These are phyloP conservation scores for Lentinus tigrinus DNA, from an alignment of 768 basidiomycete species.

Conservation along the genomic window DNA sequence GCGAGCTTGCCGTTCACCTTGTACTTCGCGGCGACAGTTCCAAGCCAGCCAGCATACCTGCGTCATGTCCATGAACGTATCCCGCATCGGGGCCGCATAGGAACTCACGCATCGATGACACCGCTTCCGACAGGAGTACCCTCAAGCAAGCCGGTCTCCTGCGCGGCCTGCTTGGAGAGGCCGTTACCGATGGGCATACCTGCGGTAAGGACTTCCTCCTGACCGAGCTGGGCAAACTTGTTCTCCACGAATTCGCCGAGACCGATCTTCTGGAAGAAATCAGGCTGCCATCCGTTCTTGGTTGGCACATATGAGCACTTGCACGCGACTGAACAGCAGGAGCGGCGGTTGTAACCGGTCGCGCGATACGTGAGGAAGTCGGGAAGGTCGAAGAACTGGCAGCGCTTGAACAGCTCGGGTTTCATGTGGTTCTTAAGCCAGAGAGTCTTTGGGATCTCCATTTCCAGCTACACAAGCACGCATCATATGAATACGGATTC, in stretches of 20 bases:
- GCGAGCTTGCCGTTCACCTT: constrained; percentile 49
- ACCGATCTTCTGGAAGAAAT: constrained; percentile 87
- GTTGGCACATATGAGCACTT: constrained; percentile 92
- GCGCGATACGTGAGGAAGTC: constrained; percentile 94
- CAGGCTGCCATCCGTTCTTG: constrained; percentile 79
- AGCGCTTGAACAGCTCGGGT: constrained; percentile 61
- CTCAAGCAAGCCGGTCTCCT: constrained; percentile 78
- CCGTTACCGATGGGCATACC: constrained; percentile 85
- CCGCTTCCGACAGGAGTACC: constrained; percentile 94
- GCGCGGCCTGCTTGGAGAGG: constrained; percentile 73
- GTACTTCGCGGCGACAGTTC: constrained; percentile 85
- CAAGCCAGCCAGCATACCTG: constrained; percentile 95
- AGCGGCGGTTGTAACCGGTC: constrained; percentile 69
- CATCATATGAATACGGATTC: not conserved
- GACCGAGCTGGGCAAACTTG: constrained; percentile 73
- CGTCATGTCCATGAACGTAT: not conserved
- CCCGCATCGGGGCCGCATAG: not conserved
- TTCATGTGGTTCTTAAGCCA: constrained; percentile 94
- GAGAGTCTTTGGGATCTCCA: constrained; percentile 97
- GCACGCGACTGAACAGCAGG: constrained; percentile 92
- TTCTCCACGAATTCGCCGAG: constrained; percentile 66
- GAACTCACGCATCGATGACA: constrained; percentile 85
- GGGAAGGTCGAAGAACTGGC: constrained; percentile 90
- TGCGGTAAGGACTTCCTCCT: constrained; percentile 70
- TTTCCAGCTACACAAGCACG: constrained; percentile 66